Percentiles rank a stretch among this genome's conserved stretches.
Evolutionary conservation across 495 filamentous ascomycete species (phyloP).

Genomic region (Xylaria flabelliformis): DNA sequence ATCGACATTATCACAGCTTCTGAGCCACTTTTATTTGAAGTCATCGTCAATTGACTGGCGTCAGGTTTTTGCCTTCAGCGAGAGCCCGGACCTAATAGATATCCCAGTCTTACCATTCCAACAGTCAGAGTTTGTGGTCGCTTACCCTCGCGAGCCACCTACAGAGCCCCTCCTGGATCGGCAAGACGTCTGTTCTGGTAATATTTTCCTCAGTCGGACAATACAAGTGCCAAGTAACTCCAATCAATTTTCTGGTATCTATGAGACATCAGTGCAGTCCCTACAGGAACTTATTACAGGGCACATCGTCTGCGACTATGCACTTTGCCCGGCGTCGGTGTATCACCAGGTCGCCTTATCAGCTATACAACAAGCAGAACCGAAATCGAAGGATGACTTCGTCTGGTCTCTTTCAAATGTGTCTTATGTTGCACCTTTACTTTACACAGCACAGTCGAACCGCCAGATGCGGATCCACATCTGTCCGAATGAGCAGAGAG

Average conservation of each 20-base stretch:
- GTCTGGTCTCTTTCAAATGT: slow-evolving; percentile 24
- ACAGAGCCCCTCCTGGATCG: background rate
- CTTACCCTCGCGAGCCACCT: background rate
- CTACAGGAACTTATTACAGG: slow-evolving; percentile 21
- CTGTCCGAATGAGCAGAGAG: background rate
- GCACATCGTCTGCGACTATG: slow-evolving; percentile 24
- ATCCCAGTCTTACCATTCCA: background rate
- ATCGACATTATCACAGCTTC: background rate
- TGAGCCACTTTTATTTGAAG: background rate
- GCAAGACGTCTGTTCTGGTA: background rate
- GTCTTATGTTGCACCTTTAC: slow-evolving; percentile 19
- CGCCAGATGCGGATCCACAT: slow-evolving; percentile 5
- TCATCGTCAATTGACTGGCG: background rate
- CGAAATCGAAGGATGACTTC: background rate
- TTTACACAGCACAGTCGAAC: slow-evolving; percentile 15
- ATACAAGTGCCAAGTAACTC: slow-evolving; percentile 5
- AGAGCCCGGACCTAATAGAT: background rate
- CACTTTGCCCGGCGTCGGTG: slow-evolving; percentile 23
- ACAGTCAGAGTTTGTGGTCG: background rate
- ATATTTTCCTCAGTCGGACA: background rate
- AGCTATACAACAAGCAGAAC: slow-evolving; percentile 21
- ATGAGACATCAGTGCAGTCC: slow-evolving; percentile 14
- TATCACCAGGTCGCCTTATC: slow-evolving; percentile 25
- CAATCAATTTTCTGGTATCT: background rate
- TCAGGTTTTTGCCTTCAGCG: background rate